phyloP scores from a whole-genome alignment of 768 basidiomycete genomes.

The Collybia mongolica region DNA sequence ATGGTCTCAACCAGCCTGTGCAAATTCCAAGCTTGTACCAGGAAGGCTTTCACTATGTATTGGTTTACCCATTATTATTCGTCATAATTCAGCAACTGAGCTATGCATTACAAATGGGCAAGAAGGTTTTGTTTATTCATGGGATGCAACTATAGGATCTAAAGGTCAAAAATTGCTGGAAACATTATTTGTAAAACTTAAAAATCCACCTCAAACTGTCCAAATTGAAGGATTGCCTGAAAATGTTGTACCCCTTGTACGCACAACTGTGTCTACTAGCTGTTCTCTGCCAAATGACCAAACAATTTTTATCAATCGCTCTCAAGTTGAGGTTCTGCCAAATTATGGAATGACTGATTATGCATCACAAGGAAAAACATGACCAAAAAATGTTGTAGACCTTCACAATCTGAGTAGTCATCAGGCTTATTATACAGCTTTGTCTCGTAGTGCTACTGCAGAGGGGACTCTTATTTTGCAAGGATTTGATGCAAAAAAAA shows the following conservation, averaged over 20 bases:
- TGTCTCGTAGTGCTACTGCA: conserved; percentile 22
- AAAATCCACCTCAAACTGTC: conserved; percentile 17
- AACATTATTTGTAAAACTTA: conserved; percentile 24
- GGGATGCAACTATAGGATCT: background rate
- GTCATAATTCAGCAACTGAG: background rate
- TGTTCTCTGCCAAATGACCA: conserved; percentile 25
- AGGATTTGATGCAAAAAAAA: conserved; percentile 6
- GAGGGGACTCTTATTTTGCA: conserved; percentile 12
- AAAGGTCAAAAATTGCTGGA: conserved; percentile 17
- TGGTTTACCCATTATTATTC: background rate
- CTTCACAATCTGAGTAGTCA: conserved; percentile 7
- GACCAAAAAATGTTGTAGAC: background rate
- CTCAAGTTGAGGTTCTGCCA: conserved; percentile 13
- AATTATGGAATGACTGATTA: conserved; percentile 32
- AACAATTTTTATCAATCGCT: conserved; percentile 2
- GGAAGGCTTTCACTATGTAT: background rate
- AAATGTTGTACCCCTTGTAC: conserved; percentile 19
- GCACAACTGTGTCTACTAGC: background rate
- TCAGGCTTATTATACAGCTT: conserved; percentile 25
- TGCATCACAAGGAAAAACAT: conserved; percentile 4
- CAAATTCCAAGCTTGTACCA: background rate
- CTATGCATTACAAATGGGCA: background rate
- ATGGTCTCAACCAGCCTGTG: background rate
- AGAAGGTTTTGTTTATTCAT: conserved; percentile 12
- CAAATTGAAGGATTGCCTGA: conserved; percentile 21